These are phyloP conservation scores for Aspergillus amoenus DNA, from an alignment of 2,329 filamentous ascomycete species.

Conservation along the genomic window DNA sequence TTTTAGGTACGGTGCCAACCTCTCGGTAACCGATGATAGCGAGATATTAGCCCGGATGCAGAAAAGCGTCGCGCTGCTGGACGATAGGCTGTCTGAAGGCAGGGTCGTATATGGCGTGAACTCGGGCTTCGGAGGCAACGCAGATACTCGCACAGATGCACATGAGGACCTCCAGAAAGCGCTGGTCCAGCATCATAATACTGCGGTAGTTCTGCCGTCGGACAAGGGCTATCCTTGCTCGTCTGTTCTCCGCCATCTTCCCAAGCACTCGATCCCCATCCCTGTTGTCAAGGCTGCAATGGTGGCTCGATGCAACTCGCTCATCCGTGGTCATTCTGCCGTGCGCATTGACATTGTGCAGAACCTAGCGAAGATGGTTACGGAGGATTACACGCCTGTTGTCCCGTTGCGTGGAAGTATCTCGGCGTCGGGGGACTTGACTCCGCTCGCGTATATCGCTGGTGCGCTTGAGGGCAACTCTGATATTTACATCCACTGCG, in stretches of 20 bases:
- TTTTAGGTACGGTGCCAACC: background rate
- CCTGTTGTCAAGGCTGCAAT: slow-evolving; percentile 56
- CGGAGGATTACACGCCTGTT: slow-evolving; percentile 27
- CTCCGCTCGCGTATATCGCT: slow-evolving; percentile 37
- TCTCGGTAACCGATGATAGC: background rate
- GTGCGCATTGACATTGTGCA: slow-evolving; percentile 34
- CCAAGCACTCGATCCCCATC: slow-evolving; percentile 46
- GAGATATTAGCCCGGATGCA: slow-evolving; percentile 9
- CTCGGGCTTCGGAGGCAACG: slow-evolving; percentile 66
- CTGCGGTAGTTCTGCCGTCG: slow-evolving; percentile 43
- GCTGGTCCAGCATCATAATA: slow-evolving; percentile 42
- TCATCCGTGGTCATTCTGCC: slow-evolving; percentile 56
- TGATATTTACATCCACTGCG: slow-evolving; percentile 37
- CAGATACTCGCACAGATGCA: slow-evolving; percentile 57
- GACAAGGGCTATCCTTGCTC: slow-evolving; percentile 15
- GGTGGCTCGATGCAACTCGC: slow-evolving; percentile 55
- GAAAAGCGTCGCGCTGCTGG: slow-evolving; percentile 15
- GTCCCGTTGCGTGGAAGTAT: slow-evolving; percentile 37
- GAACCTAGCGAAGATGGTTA: slow-evolving; percentile 18
- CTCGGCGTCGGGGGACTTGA: slow-evolving; percentile 41
- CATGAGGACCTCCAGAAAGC: slow-evolving; percentile 49
- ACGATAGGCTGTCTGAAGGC: slow-evolving; percentile 11
- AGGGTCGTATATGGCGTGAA: slow-evolving; percentile 52
- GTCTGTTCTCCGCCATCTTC: slow-evolving; percentile 3
- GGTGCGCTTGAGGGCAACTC: slow-evolving; percentile 37